These are phyloP conservation scores for Chloris gayana DNA, from an alignment of 176 grass and related monocot species.

Conservation along the genomic window DNA sequence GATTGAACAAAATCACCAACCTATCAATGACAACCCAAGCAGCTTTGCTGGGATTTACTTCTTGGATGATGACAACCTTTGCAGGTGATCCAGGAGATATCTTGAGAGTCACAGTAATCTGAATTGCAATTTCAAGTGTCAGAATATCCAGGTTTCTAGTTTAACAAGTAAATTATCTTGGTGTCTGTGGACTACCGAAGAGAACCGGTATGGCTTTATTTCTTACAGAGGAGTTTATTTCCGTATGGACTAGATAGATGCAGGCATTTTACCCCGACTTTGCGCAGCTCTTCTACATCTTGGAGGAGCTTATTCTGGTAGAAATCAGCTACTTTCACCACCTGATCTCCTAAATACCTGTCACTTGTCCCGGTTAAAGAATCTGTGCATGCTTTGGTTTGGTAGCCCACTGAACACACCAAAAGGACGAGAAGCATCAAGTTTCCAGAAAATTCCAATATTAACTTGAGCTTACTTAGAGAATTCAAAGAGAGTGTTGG, in stretches of 20 bases:
- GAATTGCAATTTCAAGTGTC: constrained; percentile 24
- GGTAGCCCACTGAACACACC: constrained; percentile 61
- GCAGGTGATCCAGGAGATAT: constrained; percentile 63
- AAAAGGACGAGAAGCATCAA: neutral
- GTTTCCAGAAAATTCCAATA: neutral
- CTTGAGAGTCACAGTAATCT: constrained; percentile 62
- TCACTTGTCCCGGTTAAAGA: constrained; percentile 42
- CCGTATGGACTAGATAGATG: constrained; percentile 24
- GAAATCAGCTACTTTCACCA: constrained; percentile 32
- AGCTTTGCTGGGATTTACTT: constrained; percentile 63
- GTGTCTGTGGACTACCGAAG: neutral
- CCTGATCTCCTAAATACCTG: constrained; percentile 49
- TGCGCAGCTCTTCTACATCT: constrained; percentile 44
- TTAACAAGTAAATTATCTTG: neutral
- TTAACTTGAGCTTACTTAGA: neutral
- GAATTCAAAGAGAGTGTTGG: neutral
- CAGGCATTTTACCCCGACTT: constrained; percentile 48
- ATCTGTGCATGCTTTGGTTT: constrained; percentile 65
- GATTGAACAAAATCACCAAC: constrained; percentile 35
- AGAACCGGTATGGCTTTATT: neutral
- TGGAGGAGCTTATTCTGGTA: constrained; percentile 53
- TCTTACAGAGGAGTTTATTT: neutral
- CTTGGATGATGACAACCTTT: constrained; percentile 58
- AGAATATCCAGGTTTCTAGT: constrained; percentile 26
- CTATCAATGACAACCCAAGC: constrained; percentile 72